These are phyloP conservation scores for Aspergillus japonicus DNA, from an alignment of 2,329 filamentous ascomycete species.

Conservation along the genomic window DNA sequence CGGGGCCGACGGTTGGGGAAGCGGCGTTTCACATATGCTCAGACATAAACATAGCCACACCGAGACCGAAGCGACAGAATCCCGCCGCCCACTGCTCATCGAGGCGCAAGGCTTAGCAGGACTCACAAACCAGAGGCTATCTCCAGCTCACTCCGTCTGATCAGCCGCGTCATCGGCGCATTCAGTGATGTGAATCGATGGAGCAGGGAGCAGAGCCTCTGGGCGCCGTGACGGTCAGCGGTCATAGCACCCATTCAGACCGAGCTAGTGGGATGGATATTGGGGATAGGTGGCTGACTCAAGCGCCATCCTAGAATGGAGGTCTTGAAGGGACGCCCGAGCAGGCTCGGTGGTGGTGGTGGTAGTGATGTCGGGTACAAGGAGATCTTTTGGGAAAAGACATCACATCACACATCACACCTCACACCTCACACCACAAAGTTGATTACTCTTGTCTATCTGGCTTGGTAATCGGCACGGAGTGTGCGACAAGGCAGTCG, in stretches of 20 bases:
- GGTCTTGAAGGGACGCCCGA: not conserved
- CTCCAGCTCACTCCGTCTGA: not conserved
- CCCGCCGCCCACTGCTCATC: not conserved
- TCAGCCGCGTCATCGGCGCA: slow-evolving; percentile 4
- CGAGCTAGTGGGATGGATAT: not conserved
- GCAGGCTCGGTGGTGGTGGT: not conserved
- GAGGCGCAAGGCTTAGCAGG: not conserved
- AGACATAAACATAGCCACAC: not conserved
- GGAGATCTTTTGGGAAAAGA: not conserved
- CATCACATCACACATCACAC: too few species aligned
- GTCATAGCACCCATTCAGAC: slow-evolving; percentile 8
- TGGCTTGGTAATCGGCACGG: not conserved
- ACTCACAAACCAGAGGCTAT: not conserved
- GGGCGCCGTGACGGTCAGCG: not conserved
- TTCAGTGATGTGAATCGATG: not conserved
- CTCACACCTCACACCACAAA: not conserved
- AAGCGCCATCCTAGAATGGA: slow-evolving; percentile 1
- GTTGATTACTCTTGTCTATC: not conserved
- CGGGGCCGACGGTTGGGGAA: not conserved
- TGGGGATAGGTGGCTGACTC: not conserved
- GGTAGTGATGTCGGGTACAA: not conserved
- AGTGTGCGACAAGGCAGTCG: not conserved
- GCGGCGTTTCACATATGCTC: not conserved
- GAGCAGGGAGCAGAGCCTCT: not conserved
- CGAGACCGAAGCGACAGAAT: not conserved